These are phyloP conservation scores for Alnus rubra DNA, from an alignment of 306 rosid genomes.

Conservation along the genomic window DNA sequence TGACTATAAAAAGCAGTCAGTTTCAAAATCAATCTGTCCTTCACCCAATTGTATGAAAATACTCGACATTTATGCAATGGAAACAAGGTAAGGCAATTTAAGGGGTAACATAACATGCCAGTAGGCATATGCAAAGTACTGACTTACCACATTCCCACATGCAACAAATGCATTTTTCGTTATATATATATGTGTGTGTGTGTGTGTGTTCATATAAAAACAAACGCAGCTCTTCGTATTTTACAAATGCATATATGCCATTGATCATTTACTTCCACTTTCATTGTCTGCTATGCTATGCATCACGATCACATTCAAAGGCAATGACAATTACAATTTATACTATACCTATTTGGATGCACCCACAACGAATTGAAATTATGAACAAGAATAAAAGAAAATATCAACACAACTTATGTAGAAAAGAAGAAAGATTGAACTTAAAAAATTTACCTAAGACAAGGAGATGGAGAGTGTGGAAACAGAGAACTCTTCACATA, in stretches of 20 bases:
- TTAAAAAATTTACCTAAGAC: constrained; percentile 51
- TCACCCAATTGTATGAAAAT: neutral
- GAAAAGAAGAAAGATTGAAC: constrained; percentile 1
- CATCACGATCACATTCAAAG: neutral
- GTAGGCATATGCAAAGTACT: neutral
- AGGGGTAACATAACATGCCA: neutral
- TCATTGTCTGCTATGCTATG: neutral
- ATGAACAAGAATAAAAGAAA: neutral
- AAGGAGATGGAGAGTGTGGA: constrained; percentile 79
- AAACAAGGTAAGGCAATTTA: neutral
- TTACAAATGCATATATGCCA: neutral
- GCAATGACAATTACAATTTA: neutral
- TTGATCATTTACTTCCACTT: neutral
- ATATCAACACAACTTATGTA: neutral
- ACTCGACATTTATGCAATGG: neutral
- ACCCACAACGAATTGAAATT: neutral
- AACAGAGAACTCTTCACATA: constrained; percentile 77
- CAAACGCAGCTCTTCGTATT: neutral
- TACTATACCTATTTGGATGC: neutral
- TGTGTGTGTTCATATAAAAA: neutral
- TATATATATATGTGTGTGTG: too few species aligned
- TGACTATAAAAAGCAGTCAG: neutral
- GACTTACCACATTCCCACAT: neutral
- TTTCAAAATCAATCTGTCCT: neutral
- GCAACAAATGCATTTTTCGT: neutral